phyloP scores from a whole-genome alignment of 768 basidiomycete species.

The Paxillus ammoniavirescens region DNA sequence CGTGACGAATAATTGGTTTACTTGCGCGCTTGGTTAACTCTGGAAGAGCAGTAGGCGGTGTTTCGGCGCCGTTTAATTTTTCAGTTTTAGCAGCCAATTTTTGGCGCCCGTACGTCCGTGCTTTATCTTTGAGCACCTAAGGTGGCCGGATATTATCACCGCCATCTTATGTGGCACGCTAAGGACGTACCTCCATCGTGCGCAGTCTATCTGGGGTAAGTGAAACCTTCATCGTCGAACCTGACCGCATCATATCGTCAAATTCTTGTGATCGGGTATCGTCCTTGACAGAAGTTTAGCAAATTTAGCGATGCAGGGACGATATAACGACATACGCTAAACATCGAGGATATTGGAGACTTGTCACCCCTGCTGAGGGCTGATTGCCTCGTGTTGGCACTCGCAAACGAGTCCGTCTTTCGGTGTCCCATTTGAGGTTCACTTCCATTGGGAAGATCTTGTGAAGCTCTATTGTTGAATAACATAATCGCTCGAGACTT shows the following conservation, averaged over 20 bases:
- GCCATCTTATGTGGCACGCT: slow-evolving; percentile 13
- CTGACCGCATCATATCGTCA: slow-evolving; percentile 88
- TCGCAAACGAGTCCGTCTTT: slow-evolving; percentile 53
- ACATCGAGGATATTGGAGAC: slow-evolving; percentile 34
- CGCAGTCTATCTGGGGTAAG: slow-evolving; percentile 91
- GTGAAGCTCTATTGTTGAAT: slow-evolving; percentile 44
- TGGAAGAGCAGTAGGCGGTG: slow-evolving; percentile 10
- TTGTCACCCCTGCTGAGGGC: slow-evolving; percentile 31
- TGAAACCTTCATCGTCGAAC: slow-evolving; percentile 92
- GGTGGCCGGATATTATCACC: slow-evolving; percentile 7
- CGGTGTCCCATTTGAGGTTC: slow-evolving; percentile 49
- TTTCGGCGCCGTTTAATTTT: slow-evolving; percentile 20
- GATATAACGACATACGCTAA: slow-evolving; percentile 26
- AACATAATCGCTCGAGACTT: slow-evolving; percentile 62
- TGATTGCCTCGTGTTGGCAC: slow-evolving; percentile 45
- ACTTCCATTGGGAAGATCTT: slow-evolving; percentile 40
- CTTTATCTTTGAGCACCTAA: slow-evolving; percentile 73
- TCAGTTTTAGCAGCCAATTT: slow-evolving; percentile 21
- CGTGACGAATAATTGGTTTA: slow-evolving; percentile 48
- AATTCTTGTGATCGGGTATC: slow-evolving; percentile 72
- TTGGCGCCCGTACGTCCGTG: slow-evolving; percentile 31
- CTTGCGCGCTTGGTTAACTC: slow-evolving; percentile 24
- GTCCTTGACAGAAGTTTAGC: slow-evolving; percentile 40
- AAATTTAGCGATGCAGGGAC: not conserved
- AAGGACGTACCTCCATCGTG: slow-evolving; percentile 81